Conservation (phyloP, 2,329 filamentous ascomycete genomes). For the Sporothrix schenckii region DNA sequence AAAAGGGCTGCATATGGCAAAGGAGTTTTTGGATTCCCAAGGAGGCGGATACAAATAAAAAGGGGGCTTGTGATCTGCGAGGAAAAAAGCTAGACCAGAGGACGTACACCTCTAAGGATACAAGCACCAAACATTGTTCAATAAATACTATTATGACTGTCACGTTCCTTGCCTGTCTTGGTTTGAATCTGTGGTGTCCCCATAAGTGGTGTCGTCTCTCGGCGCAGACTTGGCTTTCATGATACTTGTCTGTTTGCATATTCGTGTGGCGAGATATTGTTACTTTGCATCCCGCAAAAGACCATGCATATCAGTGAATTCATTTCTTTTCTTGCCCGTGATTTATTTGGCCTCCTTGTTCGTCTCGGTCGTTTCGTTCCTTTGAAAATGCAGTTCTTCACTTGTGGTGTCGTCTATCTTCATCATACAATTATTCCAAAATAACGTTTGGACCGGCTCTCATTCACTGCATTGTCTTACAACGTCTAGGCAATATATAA, state of each 20-base stretch:
- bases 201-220: no score
- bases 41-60: not conserved
- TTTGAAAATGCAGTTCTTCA: not conserved
- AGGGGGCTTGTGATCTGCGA: not conserved
- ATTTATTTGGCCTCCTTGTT: no score
- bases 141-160: not conserved
- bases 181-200: not conserved
- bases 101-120: not conserved
- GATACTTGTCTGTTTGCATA: not conserved
- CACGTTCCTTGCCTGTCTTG: not conserved
- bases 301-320: no score
- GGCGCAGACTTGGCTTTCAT: no score
- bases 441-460: not conserved
- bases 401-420: not conserved
- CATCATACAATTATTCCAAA: no score
- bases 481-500: not conserved
- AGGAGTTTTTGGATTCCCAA: not conserved
- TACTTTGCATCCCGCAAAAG: no score
- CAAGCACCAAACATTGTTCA: not conserved
- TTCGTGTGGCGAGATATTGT: no score
- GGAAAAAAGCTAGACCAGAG: not conserved
- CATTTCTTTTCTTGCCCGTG: no score
- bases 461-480: not conserved
- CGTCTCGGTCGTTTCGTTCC: no score
- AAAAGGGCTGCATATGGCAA: constrained; percentile 24